A percentile compares a stretch with the other conserved stretches of the same genome.
These are phyloP conservation scores for Marchantia polymorpha DNA, from an alignment of 225 moss, liverwort and hornwort genomes.

Conservation along the genomic window DNA sequence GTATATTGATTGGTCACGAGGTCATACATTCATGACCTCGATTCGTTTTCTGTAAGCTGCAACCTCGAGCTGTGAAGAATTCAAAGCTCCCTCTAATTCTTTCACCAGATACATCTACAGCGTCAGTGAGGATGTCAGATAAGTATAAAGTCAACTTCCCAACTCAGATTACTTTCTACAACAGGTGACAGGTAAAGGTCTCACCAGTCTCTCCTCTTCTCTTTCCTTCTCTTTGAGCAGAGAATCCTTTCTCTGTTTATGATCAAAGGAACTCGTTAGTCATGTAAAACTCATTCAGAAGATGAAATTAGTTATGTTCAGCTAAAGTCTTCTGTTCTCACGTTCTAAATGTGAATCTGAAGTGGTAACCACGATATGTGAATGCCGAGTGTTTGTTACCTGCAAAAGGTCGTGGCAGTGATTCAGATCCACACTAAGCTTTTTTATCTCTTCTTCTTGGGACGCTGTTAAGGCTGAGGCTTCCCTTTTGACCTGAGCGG, in stretches of 20 bases:
- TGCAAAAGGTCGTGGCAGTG: constrained; percentile 56
- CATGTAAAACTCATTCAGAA: not conserved
- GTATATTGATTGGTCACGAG: not conserved
- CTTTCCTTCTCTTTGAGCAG: constrained; percentile 22
- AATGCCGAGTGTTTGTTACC: constrained; percentile 30
- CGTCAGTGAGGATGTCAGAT: constrained; percentile 2
- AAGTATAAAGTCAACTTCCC: not conserved
- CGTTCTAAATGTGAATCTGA: not conserved
- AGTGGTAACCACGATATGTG: not conserved
- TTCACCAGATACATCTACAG: constrained; percentile 16
- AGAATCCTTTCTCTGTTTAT: constrained; percentile 23
- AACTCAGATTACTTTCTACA: not conserved
- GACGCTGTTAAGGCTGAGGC: constrained; percentile 66
- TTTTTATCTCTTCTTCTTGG: constrained; percentile 71
- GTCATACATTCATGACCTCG: constrained; percentile 23
- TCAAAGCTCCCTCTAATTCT: constrained; percentile 19
- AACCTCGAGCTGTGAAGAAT: constrained; percentile 14
- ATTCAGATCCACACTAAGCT: constrained; percentile 51
- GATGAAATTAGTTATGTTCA: not conserved
- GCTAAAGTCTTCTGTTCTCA: not conserved
- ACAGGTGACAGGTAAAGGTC: not conserved
- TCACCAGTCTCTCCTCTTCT: constrained; percentile 30
- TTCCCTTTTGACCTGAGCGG: constrained; percentile 64
- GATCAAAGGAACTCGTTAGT: not conserved
- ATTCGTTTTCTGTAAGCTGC: constrained; percentile 14